A percentile compares a stretch with the other conserved stretches of the same genome.
Conservation (phyloP, 108 stramenopile genomes). For the Heterococcus sp. region DNA sequence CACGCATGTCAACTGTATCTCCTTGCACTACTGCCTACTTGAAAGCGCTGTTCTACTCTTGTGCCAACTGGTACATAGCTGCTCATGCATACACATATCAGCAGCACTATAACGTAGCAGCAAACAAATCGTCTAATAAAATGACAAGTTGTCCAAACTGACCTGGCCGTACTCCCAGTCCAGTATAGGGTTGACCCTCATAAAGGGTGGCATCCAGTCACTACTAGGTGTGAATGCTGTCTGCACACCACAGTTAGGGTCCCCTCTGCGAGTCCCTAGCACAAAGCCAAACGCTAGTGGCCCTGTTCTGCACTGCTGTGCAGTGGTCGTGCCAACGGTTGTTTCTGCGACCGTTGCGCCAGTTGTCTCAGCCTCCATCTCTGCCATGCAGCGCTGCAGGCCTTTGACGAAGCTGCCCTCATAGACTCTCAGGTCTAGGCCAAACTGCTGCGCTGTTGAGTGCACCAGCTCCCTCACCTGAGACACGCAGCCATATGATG, state of each 20-base stretch:
- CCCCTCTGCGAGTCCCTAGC: conserved; percentile 82
- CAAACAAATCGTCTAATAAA: no score
- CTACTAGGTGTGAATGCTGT: conserved; percentile 49
- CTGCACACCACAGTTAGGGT: conserved; percentile 82
- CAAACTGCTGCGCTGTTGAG: conserved; percentile 69
- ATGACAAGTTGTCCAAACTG: no score
- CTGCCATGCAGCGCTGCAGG: conserved; percentile 36
- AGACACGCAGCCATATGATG: not conserved
- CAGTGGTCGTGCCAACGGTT: no score
- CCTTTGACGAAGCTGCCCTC: conserved; percentile 49
- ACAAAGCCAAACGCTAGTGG: conserved; percentile 76
- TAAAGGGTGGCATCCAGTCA: conserved; percentile 95
- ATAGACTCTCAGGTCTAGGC: conserved; percentile 83
- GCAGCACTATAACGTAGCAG: no score
- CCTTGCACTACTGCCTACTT: no score
- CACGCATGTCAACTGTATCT: no score
- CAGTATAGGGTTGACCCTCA: conserved; percentile 92
- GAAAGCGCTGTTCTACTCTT: no score
- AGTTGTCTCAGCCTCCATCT: conserved; percentile 3
- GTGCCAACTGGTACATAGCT: no score
- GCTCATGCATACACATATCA: no score
- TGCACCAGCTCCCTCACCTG: conserved; percentile 28
- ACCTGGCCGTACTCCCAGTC: conserved; percentile 68
- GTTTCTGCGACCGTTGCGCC: no score
- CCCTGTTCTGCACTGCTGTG: no score